phyloP scores from a whole-genome alignment of 1,284 basidiomycete species.

The Rhodotorula sp. region DNA sequence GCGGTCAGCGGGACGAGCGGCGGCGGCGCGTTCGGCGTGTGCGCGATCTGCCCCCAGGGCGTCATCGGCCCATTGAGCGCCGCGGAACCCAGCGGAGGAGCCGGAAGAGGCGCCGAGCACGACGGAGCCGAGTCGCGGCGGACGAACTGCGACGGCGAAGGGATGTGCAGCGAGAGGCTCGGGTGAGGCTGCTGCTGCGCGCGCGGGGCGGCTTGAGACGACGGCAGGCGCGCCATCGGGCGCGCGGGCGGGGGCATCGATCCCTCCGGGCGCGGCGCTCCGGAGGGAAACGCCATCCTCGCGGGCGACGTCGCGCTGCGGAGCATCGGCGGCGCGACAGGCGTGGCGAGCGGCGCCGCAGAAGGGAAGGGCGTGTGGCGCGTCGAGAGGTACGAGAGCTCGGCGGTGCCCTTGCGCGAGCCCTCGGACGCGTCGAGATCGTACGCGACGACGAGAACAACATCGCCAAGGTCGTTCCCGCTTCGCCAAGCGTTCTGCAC shows the following conservation, averaged over 20 bases:
- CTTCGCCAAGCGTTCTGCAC: constrained; percentile 27
- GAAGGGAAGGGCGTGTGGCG: neutral
- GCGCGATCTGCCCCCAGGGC: constrained; percentile 35
- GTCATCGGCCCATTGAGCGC: constrained; percentile 17
- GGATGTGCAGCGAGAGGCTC: constrained; percentile 39
- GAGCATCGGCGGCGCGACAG: neutral
- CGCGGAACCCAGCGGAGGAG: neutral
- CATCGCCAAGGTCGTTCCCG: constrained; percentile 51
- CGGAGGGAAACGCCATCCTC: neutral
- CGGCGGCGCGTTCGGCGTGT: constrained; percentile 37
- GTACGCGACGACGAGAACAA: constrained; percentile 52
- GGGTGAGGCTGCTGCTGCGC: constrained; percentile 37
- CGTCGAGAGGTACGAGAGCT: constrained; percentile 25
- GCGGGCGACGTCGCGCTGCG: constrained; percentile 14
- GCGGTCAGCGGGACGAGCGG: constrained; percentile 13
- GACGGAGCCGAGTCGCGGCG: neutral
- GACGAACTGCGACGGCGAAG: constrained; percentile 29
- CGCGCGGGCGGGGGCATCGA: neutral
- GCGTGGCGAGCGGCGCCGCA: too few species aligned
- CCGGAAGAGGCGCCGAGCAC: neutral
- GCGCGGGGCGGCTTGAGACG: neutral
- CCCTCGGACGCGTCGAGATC: constrained; percentile 46
- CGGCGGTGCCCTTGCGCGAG: constrained; percentile 10
- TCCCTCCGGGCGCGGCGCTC: neutral
- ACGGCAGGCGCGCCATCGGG: neutral